Evolutionary conservation across 148 eudicot genomes (phyloP).

Genomic region (Fagopyrum esculentum): DNA sequence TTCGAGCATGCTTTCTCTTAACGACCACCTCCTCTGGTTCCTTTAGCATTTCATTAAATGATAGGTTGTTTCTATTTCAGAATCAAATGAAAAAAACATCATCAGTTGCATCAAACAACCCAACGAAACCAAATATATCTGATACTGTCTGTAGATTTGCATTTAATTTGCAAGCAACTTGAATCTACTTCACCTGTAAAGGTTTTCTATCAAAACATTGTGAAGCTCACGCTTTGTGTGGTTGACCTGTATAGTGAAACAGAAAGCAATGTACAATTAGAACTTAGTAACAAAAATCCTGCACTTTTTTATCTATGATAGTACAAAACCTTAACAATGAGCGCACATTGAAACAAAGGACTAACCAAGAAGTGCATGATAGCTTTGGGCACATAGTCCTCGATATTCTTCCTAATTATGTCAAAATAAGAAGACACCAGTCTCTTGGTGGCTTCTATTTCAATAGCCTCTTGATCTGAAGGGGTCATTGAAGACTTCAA

Average conservation of each 20-base stretch:
- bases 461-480: conserved; percentile 42
- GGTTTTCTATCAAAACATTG: conserved; percentile 41
- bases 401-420: conserved; percentile 40
- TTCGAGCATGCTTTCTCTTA: conserved; percentile 38
- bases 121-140: background rate
- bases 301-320: background rate
- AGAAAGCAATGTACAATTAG: background rate
- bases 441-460: conserved; percentile 36
- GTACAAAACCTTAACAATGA: background rate
- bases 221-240: conserved; percentile 45
- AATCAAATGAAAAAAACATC: conserved; percentile 6
- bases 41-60: conserved; percentile 37
- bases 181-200: conserved; percentile 30
- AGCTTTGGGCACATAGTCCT: conserved; percentile 49
- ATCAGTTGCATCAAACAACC: conserved; percentile 6
- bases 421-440: conserved; percentile 37
- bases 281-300: background rate
- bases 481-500: conserved; percentile 46
- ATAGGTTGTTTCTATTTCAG: conserved; percentile 30
- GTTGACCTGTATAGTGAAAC: conserved; percentile 28
- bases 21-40: conserved; percentile 44
- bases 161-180: background rate
- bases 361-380: conserved; percentile 49
- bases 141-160: background rate
- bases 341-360: background rate